phyloP scores from a whole-genome alignment of 495 filamentous ascomycete genomes.

The Corynascus novoguineensis region DNA sequence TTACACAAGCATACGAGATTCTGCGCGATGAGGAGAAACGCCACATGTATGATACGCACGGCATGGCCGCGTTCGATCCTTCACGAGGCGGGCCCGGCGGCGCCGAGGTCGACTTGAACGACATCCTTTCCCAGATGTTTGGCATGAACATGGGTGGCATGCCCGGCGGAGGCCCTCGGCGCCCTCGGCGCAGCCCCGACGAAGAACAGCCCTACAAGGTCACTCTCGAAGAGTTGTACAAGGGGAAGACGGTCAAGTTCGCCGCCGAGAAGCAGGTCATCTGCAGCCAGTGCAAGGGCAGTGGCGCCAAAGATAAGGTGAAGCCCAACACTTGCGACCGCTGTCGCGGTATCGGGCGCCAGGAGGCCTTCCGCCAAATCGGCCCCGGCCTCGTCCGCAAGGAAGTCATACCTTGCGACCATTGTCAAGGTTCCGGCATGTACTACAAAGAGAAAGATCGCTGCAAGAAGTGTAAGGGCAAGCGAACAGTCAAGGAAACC shows the following conservation, averaged over 20 bases:
- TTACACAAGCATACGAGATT: conserved; percentile 94
- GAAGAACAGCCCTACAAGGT: conserved; percentile 90
- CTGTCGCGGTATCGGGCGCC: conserved; percentile 71
- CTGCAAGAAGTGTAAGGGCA: conserved; percentile 97
- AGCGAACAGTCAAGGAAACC: conserved; percentile 70
- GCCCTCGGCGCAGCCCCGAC: conserved; percentile 66
- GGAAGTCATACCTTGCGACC: conserved; percentile 63
- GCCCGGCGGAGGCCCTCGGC: conserved; percentile 53
- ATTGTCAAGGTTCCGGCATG: conserved; percentile 74
- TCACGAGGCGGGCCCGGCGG: conserved; percentile 60
- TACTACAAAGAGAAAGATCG: conserved; percentile 91
- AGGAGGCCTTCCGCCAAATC: conserved; percentile 65
- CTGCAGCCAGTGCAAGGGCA: conserved; percentile 80
- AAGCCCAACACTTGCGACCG: conserved; percentile 78
- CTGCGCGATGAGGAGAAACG: conserved; percentile 94
- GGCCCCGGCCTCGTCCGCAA: conserved; percentile 78
- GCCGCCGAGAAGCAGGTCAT: conserved; percentile 87
- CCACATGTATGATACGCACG: conserved; percentile 83
- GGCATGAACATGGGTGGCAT: conserved; percentile 56
- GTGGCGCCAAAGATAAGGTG: conserved; percentile 85
- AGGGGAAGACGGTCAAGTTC: conserved; percentile 97
- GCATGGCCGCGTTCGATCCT: conserved; percentile 87
- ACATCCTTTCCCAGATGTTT: conserved; percentile 92
- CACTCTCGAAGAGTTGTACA: conserved; percentile 88
- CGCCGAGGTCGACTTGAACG: conserved; percentile 74